A percentile compares a stretch with the other conserved stretches of the same genome.
phyloP scores from a whole-genome alignment of 2,329 filamentous ascomycete genomes.

The Rhynchosporium graminicola region DNA sequence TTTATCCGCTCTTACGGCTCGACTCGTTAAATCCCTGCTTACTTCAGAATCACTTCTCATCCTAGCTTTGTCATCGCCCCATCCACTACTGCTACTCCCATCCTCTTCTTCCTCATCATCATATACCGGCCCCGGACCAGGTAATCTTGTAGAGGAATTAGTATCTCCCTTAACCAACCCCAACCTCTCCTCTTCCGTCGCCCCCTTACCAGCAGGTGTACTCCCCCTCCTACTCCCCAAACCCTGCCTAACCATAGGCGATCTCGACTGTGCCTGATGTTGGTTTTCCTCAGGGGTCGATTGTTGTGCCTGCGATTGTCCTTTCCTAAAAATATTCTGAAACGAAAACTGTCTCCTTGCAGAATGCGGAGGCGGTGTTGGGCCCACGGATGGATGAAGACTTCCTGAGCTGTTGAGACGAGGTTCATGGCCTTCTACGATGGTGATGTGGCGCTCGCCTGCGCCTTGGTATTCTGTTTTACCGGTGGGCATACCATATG shows the following conservation, averaged over 20 bases:
- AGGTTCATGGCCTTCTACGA: slow-evolving; percentile 39
- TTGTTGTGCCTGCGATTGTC: slow-evolving; percentile 16
- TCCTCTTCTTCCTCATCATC: slow-evolving; percentile 33
- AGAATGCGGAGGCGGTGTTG: slow-evolving; percentile 59
- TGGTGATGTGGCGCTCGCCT: slow-evolving; percentile 53
- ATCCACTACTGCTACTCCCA: slow-evolving; percentile 22
- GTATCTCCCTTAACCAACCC: slow-evolving; percentile 80
- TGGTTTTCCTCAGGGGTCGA: slow-evolving; percentile 22
- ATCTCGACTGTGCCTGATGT: slow-evolving; percentile 33
- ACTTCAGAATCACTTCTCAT: slow-evolving; percentile 16
- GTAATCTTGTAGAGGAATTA: slow-evolving; percentile 24
- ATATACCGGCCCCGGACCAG: slow-evolving; percentile 27
- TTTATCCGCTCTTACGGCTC: slow-evolving; percentile 17
- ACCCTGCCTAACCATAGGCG: slow-evolving; percentile 42
- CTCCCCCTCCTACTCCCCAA: slow-evolving; percentile 46
- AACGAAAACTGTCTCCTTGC: slow-evolving; percentile 87
- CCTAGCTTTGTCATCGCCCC: slow-evolving; percentile 20
- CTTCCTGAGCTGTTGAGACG: slow-evolving; percentile 29
- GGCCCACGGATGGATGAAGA: slow-evolving; percentile 43
- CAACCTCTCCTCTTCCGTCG: slow-evolving; percentile 79
- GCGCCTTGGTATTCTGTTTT: slow-evolving; percentile 51
- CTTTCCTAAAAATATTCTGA: slow-evolving; percentile 69
- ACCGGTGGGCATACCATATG: slow-evolving; percentile 51
- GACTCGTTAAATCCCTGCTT: slow-evolving; percentile 28
- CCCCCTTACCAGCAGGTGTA: slow-evolving; percentile 48